phyloP scores from a whole-genome alignment of 257 asterid genomes.

The Solanum commersonii region DNA sequence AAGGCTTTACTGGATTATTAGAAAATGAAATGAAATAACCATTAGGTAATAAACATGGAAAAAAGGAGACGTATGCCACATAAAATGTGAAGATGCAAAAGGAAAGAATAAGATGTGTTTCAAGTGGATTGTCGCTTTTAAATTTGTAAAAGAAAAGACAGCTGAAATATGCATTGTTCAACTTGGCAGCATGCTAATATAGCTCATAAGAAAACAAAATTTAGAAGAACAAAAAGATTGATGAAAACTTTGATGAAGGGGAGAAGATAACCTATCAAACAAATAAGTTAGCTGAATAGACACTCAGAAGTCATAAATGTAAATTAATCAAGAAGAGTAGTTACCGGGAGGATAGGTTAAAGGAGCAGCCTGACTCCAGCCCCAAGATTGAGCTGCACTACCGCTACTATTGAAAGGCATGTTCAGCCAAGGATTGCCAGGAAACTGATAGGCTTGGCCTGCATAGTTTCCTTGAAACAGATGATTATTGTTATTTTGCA shows the following conservation, averaged over 20 bases:
- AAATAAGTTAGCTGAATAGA: not conserved
- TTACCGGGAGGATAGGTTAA: conserved; percentile 42
- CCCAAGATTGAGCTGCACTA: conserved; percentile 28
- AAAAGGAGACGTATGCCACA: not conserved
- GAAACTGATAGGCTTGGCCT: conserved; percentile 42
- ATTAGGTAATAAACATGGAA: not conserved
- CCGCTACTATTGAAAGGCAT: conserved; percentile 31
- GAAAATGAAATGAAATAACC: not conserved
- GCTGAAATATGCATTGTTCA: not conserved
- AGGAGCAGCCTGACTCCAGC: conserved; percentile 56
- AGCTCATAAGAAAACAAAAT: not conserved
- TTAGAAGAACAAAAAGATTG: not conserved
- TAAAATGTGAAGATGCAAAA: not conserved
- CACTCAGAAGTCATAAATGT: not conserved
- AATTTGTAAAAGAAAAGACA: not conserved
- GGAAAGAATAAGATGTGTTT: not conserved
- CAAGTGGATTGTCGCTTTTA: not conserved
- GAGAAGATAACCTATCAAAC: not conserved
- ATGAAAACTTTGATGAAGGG: not conserved
- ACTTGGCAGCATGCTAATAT: not conserved
- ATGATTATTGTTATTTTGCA: conserved; percentile 28
- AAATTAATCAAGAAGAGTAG: not conserved
- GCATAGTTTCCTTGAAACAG: conserved; percentile 48
- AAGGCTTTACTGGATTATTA: not conserved
- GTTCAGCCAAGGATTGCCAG: conserved; percentile 61